phyloP scores from a whole-genome alignment of 2,329 filamentous ascomycete genomes.

The Colletotrichum endophyticum region DNA sequence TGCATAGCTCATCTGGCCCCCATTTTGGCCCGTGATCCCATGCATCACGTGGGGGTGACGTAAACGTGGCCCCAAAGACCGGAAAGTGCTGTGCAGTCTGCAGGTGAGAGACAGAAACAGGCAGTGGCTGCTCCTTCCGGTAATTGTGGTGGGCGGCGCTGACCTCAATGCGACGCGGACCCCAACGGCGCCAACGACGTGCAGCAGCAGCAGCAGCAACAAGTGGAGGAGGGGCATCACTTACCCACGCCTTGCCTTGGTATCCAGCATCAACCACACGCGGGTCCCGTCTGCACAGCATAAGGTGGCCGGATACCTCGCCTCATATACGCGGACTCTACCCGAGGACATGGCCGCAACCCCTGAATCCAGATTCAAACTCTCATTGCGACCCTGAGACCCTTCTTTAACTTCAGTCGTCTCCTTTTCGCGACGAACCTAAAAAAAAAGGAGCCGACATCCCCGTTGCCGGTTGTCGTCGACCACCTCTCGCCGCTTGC shows the following conservation, averaged over 20 bases:
- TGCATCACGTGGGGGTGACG: constrained; percentile 17
- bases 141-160: background rate
- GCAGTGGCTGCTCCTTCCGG: background rate
- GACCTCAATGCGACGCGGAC: background rate
- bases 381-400: constrained; percentile 13
- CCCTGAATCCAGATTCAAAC: constrained; percentile 2
- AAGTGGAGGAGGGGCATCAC: background rate
- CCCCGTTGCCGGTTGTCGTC: background rate
- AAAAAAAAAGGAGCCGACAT: background rate
- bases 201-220: background rate
- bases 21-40: background rate
- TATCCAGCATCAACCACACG: background rate
- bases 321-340: constrained; percentile 9
- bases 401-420: background rate
- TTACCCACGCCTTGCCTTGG: background rate
- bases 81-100: background rate
- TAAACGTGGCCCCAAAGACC: background rate
- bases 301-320: background rate
- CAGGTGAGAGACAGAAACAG: background rate
- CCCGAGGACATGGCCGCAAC: constrained; percentile 10
- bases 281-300: background rate
- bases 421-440: background rate
- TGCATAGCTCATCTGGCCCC: background rate
- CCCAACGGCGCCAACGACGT: background rate
- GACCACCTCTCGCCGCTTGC: background rate